Conservation (phyloP, 352 stramenopile species). For the Pythium monospermum region DNA sequence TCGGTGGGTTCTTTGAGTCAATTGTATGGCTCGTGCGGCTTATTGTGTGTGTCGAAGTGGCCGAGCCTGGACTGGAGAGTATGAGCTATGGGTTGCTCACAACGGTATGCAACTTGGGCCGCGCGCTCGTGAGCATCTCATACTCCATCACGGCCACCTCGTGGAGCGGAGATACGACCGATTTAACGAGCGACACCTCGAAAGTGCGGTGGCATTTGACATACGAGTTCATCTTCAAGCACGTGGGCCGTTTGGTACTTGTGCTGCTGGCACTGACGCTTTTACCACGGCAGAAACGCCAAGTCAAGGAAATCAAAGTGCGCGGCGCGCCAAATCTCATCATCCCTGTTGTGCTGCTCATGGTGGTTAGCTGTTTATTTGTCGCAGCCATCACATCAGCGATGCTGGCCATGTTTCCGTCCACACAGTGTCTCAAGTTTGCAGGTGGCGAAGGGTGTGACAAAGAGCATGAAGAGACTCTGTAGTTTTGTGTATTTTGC, state of each 20-base stretch:
- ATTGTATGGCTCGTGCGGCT: slow-evolving; percentile 8
- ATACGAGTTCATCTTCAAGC: slow-evolving; percentile 22
- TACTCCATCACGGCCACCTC: slow-evolving; percentile 15
- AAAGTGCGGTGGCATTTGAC: slow-evolving; percentile 19
- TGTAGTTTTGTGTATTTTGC: too few relatives aligned
- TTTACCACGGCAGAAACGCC: slow-evolving; percentile 24
- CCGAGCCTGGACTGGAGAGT: slow-evolving; percentile 19
- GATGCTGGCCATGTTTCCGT: slow-evolving; percentile 19
- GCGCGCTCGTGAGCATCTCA: not conserved
- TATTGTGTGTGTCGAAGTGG: slow-evolving; percentile 16
- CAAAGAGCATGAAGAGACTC: not conserved
- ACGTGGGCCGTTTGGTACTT: slow-evolving; percentile 11
- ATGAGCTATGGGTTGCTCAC: slow-evolving; percentile 24
- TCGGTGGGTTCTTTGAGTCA: slow-evolving; percentile 14
- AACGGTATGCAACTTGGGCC: slow-evolving; percentile 20
- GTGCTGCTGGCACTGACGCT: slow-evolving; percentile 3
- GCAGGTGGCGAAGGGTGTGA: slow-evolving; percentile 18
- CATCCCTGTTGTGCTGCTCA: slow-evolving; percentile 18
- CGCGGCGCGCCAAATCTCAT: slow-evolving; percentile 18
- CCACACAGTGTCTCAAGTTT: slow-evolving; percentile 24
- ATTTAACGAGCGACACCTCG: slow-evolving; percentile 7
- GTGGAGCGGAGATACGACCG: slow-evolving; percentile 1
- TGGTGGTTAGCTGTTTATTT: slow-evolving; percentile 7
- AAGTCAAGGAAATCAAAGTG: slow-evolving; percentile 24
- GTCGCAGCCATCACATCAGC: slow-evolving; percentile 15